Base-by-base conservation (phyloP, 2,329 filamentous ascomycete species). In the Sphaerulina vaccinii region DNA sequence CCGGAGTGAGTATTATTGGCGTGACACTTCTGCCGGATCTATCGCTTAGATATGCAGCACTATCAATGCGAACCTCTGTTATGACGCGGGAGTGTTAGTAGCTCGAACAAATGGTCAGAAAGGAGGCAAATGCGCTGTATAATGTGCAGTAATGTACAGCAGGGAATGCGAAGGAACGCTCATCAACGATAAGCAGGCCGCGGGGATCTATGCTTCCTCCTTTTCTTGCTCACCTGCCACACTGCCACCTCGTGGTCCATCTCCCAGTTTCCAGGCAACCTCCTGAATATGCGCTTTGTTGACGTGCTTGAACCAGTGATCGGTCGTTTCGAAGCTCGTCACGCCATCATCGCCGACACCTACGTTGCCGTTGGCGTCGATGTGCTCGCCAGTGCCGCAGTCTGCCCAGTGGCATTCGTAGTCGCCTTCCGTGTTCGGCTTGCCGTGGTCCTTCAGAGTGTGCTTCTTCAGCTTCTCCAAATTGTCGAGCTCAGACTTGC, bases 401-500 rank as follows among this genome's bases (percentile, higher is more conserved):
- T 63, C 62, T 10, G 60, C 63, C 78, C 78, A 80, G 11, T 68
- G 63, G 58, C 78, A 80, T 29, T 73, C 66, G 36, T 71, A 69
- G 16, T 67, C 66, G 19, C 71, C 69, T 10, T 65, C 61, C 2
- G 50, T 43, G 10, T 65, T 69, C 19, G 65, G 57, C 37, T 67
- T 68, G 18, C 71, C 68, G 59, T 86, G 83, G 3, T 79, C 66
- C 59, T 82, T 84, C 45, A 73, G 63, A 5, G 84, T 67, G 63
- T 87, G 84, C 51, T 79, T 80, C 55, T 77, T 76, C 5, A 86
- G 68, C 0, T 78, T 80, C 7, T 78, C 75, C 11, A 85, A 65
- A 58, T 85, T 86, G 65, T 86, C 83, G 4, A 86, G 69, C 56
- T 83, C 75, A 0, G 79, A 76, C 3, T 68, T 66, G 63, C 84